phyloP scores from a whole-genome alignment of 2,329 filamentous ascomycete species.

The Paradendryphiella salina region DNA sequence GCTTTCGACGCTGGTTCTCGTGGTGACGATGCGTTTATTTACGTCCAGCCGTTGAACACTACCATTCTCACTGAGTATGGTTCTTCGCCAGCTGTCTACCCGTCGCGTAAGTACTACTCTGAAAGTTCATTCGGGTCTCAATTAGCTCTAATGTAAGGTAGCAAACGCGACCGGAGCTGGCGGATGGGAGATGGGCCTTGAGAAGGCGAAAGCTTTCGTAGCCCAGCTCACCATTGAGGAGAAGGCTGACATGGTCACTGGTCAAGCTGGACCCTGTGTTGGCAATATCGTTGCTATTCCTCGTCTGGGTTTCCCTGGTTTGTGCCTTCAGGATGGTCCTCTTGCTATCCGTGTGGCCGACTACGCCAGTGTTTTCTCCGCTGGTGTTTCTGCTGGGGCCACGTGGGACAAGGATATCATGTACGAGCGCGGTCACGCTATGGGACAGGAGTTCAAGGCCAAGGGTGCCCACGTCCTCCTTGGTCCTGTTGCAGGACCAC shows the following conservation, averaged over 20 bases:
- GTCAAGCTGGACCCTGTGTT: constrained; percentile 59
- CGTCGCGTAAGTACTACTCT: constrained; percentile 30
- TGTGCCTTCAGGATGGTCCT: constrained; percentile 49
- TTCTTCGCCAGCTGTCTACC: constrained; percentile 35
- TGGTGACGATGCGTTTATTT: constrained; percentile 31
- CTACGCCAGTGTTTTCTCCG: constrained; percentile 47
- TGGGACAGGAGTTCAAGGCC: constrained; percentile 43
- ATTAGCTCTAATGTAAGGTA: constrained; percentile 45
- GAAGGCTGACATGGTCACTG: constrained; percentile 44
- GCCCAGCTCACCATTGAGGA: constrained; percentile 39
- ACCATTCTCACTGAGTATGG: constrained; percentile 37
- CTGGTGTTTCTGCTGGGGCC: constrained; percentile 44
- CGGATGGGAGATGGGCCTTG: constrained; percentile 40
- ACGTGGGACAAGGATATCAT: constrained; percentile 49
- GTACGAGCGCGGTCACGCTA: constrained; percentile 43
- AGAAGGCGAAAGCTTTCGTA: constrained; percentile 40
- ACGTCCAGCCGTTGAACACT: constrained; percentile 37
- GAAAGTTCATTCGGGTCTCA: background rate
- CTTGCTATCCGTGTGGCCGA: constrained; percentile 43
- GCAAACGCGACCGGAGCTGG: constrained; percentile 37
- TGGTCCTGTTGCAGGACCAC: constrained; percentile 55
- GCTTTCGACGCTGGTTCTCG: constrained; percentile 23
- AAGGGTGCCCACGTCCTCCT: constrained; percentile 50
- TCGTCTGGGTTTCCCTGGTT: constrained; percentile 46
- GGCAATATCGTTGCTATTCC: constrained; percentile 50